Evolutionary conservation across 768 basidiomycete species (phyloP), one percentile per base, ranked within the genome.

Genomic region (Suillus variegatus): DNA sequence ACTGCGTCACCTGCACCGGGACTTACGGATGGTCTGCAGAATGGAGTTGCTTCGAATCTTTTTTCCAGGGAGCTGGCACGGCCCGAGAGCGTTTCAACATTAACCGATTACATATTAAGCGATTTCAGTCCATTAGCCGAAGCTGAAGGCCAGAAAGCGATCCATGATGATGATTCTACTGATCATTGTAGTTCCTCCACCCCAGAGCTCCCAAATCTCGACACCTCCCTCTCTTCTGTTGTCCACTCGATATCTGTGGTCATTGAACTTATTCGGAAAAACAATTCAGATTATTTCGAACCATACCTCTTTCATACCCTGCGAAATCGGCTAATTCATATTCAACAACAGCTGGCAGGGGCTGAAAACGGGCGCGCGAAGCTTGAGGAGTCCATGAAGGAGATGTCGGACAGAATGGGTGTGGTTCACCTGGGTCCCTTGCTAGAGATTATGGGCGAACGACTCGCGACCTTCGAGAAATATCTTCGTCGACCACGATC

Each of bases 211-310:
- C 69, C 75, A 2, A 81, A 80, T 76, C 82, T 72, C 71, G 88
- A 78, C 80, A 88, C 71, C 69, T 77, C 86, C 9, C 84, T 85
- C 1, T 97, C 95, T 13, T 93, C 94, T 8, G 88, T 98, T 62
- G 84, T 92, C 35, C 88, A 95, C 68, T 90, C 93, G 13, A 92
- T 96, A 69, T 89, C 91, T 51, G 88, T 98, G 71, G 82, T 98
- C 66, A 91, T 96, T 68, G 97, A 99, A 75, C 84, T 97, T 47
- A 97, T 98, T 69, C 87, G 96, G 61, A 95, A 98, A 75, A 98
- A 98, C 77, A 98, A 99, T 76, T 97, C 96, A 46, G 97, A 99
- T 76, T 98, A 95, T 74, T 96, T 97, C 73, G 97, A 99, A 78
- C 97, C 96, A 6, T 97, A 95, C 76, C 84, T 98, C 14, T 98